Evolutionary conservation across 2,329 filamentous ascomycete genomes (phyloP), one percentile per base, ranked within the genome.

Genomic region (Cladobotryum mycophilum): DNA sequence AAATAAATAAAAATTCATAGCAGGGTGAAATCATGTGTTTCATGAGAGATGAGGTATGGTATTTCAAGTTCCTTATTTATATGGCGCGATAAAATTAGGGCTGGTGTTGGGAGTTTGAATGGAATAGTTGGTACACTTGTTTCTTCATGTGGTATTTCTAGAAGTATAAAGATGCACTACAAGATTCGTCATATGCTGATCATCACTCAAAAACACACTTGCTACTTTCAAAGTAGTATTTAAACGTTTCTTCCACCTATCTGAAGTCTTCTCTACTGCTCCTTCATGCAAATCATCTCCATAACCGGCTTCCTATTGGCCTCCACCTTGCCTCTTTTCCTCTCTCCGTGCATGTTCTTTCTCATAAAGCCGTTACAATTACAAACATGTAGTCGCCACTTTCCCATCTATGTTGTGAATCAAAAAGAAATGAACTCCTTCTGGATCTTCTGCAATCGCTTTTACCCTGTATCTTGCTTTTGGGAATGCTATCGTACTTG

Each of bases 1-100:
- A 68, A 75, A 55, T 90, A 68, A 75, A 41, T 18, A 20, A 20
- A 20, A 41, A 17, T 30, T 30, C 9, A 30, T 30, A 30, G 6
- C 25, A 8, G 6, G 25, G 25, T 6, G 25, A 30, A 30, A 17
- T 8, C 15, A 9, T 17, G 9, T 18, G 15, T 4, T 13, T 34
- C 37, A 5, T 33, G 13, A 20, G 13, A 43, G 4, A 33, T 25
- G 20, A 35, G 22, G 4, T 8, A 11, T 15, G 25, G 25, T 6
- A 30, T 30, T 30, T 30, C 25, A 30, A 18, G 14, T 45, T 20
- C 12, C 40, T 36, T 45, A 22, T 38, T 17, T 38, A 38, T 7
- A 38, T n/a, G 36, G 17, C 17, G 36, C 36, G 36, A 20, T 5
- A 38, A 38, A 38, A 38, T n/a, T 17, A 38, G 36, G 36, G 36